A percentile compares a stretch with the other conserved stretches of the same genome.
phyloP scores from a whole-genome alignment of 768 basidiomycete species.

The Daedalea quercina region DNA sequence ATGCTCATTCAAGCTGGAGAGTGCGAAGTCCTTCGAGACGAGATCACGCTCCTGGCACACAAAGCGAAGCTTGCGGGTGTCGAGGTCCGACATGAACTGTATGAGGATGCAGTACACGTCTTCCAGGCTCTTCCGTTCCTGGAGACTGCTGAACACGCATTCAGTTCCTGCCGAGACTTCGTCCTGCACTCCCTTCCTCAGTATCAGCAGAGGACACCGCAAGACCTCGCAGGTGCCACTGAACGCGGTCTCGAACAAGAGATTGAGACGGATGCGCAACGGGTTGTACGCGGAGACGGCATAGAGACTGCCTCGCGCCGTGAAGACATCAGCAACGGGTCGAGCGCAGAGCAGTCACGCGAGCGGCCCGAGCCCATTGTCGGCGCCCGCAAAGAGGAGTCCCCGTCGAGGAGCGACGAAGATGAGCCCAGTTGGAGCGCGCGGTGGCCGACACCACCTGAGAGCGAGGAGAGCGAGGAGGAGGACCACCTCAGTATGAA shows the following conservation, averaged over 20 bases:
- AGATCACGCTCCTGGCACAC: conserved; percentile 85
- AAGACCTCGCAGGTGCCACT: conserved; percentile 44
- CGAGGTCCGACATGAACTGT: conserved; percentile 79
- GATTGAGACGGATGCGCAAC: conserved; percentile 58
- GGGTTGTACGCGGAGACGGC: conserved; percentile 72
- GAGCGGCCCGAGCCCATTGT: conserved; percentile 11
- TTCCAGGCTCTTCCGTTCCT: conserved; percentile 88
- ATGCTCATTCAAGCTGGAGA: conserved; percentile 90
- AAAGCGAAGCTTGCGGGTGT: conserved; percentile 88
- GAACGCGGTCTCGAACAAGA: conserved; percentile 63
- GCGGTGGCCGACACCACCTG: conserved; percentile 21
- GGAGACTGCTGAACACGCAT: conserved; percentile 55
- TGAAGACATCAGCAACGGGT: conserved; percentile 4
- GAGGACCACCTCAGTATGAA: neutral
- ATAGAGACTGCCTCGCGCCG: conserved; percentile 35
- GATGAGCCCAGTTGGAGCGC: conserved; percentile 48
- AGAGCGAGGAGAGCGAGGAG: conserved; percentile 19
- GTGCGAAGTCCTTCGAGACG: conserved; percentile 92
- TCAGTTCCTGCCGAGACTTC: conserved; percentile 65
- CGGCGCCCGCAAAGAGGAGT: conserved; percentile 18
- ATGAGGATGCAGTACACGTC: conserved; percentile 90
- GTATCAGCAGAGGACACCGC: conserved; percentile 41
- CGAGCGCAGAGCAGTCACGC: conserved; percentile 10
- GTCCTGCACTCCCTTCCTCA: conserved; percentile 53
- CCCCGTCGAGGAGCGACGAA: conserved; percentile 13